Conservation (phyloP, 1,284 basidiomycete genomes). For the Trichosporon ovoides region DNA sequence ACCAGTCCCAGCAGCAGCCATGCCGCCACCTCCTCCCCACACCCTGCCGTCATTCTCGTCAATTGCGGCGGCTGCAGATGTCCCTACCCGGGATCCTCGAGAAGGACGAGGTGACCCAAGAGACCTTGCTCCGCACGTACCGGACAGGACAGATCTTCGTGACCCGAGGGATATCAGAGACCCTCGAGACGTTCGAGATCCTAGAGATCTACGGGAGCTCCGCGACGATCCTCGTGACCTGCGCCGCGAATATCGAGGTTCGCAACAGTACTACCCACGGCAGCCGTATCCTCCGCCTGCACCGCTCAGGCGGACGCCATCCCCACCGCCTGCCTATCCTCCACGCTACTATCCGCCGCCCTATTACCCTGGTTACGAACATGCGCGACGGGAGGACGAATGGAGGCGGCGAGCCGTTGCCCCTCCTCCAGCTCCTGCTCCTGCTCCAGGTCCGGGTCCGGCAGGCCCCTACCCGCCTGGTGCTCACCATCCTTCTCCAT, state of each 20-base stretch:
- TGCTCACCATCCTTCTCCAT: not conserved
- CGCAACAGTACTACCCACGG: not conserved
- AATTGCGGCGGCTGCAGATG: conserved; percentile 14
- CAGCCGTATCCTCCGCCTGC: not conserved
- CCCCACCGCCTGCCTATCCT: conserved; percentile 1
- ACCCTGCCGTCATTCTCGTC: conserved; percentile 18
- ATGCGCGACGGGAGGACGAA: not conserved
- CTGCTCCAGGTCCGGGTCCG: not conserved
- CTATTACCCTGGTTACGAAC: conserved; percentile 1
- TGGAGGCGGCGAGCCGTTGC: not conserved
- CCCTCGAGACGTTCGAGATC: not conserved
- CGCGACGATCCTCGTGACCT: not conserved
- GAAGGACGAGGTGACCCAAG: not conserved
- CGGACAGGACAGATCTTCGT: not conserved
- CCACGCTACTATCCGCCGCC: not conserved
- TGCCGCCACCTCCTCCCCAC: conserved; percentile 13
- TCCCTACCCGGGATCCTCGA: not conserved
- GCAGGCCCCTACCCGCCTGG: not conserved
- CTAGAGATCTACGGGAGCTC: not conserved
- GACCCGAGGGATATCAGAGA: not conserved
- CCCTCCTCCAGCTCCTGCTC: not conserved
- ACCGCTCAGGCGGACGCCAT: not conserved
- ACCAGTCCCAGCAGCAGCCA: not conserved
- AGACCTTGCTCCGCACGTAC: not conserved
- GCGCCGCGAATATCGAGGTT: not conserved